phyloP scores from a whole-genome alignment of 257 asterid genomes.

The Henckelia pumila region DNA sequence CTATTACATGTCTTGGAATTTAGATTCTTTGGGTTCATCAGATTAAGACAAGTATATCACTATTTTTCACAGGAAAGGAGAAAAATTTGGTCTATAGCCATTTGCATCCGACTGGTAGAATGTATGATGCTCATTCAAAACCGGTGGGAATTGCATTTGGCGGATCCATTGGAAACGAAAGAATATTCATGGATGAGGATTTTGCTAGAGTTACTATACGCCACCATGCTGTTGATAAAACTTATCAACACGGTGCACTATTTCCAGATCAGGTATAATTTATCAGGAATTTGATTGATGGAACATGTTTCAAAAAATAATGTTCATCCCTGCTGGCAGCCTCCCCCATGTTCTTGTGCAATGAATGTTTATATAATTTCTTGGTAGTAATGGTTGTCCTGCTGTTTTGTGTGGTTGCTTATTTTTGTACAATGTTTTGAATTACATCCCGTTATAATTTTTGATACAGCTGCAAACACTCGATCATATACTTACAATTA shows the following conservation, averaged over 20 bases:
- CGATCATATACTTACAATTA: neutral
- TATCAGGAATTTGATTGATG: neutral
- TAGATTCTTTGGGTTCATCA: slow-evolving; percentile 10
- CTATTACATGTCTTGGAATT: slow-evolving; percentile 8
- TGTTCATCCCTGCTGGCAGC: neutral
- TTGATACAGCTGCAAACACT: no score
- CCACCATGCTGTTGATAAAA: slow-evolving; percentile 89
- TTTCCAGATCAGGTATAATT: slow-evolving; percentile 75
- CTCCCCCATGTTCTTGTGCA: neutral
- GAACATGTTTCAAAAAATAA: no score
- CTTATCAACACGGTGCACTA: slow-evolving; percentile 75
- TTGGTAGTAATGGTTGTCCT: neutral
- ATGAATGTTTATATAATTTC: neutral
- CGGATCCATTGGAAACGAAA: slow-evolving; percentile 76
- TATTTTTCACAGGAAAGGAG: slow-evolving; percentile 65
- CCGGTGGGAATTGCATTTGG: slow-evolving; percentile 92
- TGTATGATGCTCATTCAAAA: slow-evolving; percentile 78
- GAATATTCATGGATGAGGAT: slow-evolving; percentile 79
- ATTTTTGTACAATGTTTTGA: neutral
- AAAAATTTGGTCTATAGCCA: slow-evolving; percentile 83
- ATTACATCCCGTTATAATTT: no score
- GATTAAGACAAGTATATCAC: slow-evolving; percentile 8
- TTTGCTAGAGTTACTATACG: slow-evolving; percentile 67
- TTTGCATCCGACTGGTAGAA: slow-evolving; percentile 62
- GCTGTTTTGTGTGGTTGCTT: neutral